Conservation (phyloP, 345 rosid genomes). For the Pistacia atlantica region DNA sequence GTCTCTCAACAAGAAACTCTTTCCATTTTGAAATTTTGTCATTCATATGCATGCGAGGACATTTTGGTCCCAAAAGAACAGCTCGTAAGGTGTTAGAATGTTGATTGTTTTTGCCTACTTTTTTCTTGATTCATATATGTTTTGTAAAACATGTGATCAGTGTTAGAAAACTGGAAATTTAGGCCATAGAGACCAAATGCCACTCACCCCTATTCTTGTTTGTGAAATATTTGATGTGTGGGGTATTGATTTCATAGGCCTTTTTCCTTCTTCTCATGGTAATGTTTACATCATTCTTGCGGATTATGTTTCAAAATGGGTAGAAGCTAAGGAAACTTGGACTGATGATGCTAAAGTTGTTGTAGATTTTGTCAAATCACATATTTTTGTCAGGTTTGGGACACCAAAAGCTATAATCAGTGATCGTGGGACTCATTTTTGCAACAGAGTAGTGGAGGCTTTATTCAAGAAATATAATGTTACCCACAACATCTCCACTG, state of each 20-base stretch:
- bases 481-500: no score
- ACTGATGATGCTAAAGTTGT: neutral
- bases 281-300: neutral
- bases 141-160: neutral
- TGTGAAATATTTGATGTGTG: neutral
- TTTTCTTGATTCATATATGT: neutral
- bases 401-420: neutral
- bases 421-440: neutral
- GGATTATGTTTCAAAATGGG: no score
- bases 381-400: neutral
- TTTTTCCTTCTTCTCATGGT: neutral
- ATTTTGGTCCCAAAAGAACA: no score
- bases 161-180: neutral
- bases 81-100: no score
- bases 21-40: no score
- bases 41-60: no score
- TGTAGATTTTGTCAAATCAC: neutral
- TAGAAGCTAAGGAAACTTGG: no score
- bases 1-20: no score
- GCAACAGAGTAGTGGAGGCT: no score
- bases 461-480: no score
- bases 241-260: neutral
- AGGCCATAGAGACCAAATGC: neutral
- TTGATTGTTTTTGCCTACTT: neutral
- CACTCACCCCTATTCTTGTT: neutral